Evolutionary conservation across 1,139 yeast genomes (phyloP), one percentile per base, ranked within the genome.

Genomic region (Yamadazyma aaseri): DNA sequence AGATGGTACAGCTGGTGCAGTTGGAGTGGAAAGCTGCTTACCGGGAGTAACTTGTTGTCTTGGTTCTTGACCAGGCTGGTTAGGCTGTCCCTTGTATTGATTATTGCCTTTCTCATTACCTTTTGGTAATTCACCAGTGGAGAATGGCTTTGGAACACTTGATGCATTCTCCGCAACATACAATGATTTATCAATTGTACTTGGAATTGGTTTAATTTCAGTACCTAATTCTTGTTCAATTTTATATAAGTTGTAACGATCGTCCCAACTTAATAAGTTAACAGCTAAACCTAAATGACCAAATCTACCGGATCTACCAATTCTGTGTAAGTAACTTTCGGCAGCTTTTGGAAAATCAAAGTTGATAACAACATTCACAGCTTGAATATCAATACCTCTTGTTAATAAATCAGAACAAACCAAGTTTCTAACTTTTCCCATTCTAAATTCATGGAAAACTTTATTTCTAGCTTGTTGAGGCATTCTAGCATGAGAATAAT

Each of bases 311-410:
- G 97, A 89, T 72, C 99, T 90, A 73, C 99, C 97, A 55, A 92
- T 94, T 76, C 98, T 86, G 66, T 92, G 98, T 51, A 92, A 76
- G 62, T 92, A 92, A 28, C 97, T 92, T 64, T 92, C 98, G 8
- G 97, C 97, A 39, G 86, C 89, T 63, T 92, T 92, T 42, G 99
- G 98, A 81, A 92, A 92, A 64, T 92, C 98, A 62, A 92, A 94
- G 65, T 92, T 92, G 53, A 92, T 86, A 37, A 92, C 98, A 32
- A 92, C 98, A 56, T 94, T 94, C 46, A 92, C 99, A 9, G 97
- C 97, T 64, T 94, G 98, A 51, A 92, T 92, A 73, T 92, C 99
- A 52, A 92, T 92, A 79, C 98, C 98, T 75, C 98, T 86, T 24
- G 98, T 92, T 50, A 94, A 76, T 47, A 92, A 74, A 68, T 94